A percentile compares a stretch with the other conserved stretches of the same genome.
Evolutionary conservation across 176 grass and related monocot species (phyloP).

Genomic region (Musa beccarii): DNA sequence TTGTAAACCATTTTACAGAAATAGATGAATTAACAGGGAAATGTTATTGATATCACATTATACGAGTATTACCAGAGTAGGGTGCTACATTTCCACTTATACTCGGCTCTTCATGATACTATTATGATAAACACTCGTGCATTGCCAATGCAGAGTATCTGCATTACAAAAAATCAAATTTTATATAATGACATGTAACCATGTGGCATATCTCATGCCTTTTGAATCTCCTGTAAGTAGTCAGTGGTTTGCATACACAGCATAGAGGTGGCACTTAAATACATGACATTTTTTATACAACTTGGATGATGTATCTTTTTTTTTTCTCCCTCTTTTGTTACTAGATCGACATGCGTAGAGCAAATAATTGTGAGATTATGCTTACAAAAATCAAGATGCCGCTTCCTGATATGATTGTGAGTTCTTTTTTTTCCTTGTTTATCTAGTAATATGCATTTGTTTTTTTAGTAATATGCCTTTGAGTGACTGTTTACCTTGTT

Average conservation of each 20-base stretch:
- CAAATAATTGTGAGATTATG: conserved; percentile 99
- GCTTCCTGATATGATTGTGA: conserved; percentile 98
- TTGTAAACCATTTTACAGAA: too few species aligned
- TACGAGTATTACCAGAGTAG: too few species aligned
- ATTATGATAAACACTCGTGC: too few species aligned
- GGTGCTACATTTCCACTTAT: too few species aligned
- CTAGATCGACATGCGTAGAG: conserved; percentile 93
- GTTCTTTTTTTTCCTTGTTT: conserved; percentile 26
- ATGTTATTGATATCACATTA: too few species aligned
- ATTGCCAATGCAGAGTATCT: too few species aligned
- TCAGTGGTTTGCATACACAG: not conserved
- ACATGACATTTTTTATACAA: not conserved
- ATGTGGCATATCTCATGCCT: not conserved
- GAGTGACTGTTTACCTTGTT: too few species aligned
- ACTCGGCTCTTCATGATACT: too few species aligned
- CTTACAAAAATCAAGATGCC: conserved; percentile 99
- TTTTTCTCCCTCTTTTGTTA: conserved; percentile 24
- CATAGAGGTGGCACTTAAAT: not conserved
- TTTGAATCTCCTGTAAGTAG: not conserved
- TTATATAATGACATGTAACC: not conserved
- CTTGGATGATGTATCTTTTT: not conserved
- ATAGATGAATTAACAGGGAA: too few species aligned
- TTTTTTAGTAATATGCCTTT: too few species aligned
- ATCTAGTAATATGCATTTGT: conserved; percentile 6
- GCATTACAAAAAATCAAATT: too few species aligned